Percentiles rank a stretch among this genome's conserved stretches.
Evolutionary conservation across 108 stramenopile genomes (phyloP).

Genomic region (Skeletonema menzelii): DNA sequence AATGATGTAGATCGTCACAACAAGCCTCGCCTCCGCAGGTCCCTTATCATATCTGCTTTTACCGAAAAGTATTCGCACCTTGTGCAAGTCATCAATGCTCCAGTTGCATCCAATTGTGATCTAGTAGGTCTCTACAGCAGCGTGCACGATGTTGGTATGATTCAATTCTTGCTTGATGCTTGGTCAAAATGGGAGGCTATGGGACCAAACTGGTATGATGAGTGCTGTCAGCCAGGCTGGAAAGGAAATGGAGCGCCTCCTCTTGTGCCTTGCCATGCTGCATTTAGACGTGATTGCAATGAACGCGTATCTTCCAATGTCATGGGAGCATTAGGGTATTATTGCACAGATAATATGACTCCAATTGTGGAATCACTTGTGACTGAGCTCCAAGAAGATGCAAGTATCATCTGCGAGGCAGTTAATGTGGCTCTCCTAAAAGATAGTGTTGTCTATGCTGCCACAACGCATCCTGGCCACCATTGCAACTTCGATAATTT

Average conservation of each 20-base stretch:
- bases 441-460: conserved; percentile 52
- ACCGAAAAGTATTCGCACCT: neutral
- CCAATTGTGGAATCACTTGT: conserved; percentile 58
- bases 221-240: conserved; percentile 43
- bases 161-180: conserved; percentile 28
- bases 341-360: conserved; percentile 71
- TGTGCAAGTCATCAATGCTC: conserved; percentile 3
- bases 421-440: conserved; percentile 35
- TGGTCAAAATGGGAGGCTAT: conserved; percentile 39
- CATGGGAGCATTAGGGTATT: conserved; percentile 79
- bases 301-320: conserved; percentile 68
- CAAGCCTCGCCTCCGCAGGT: conserved; percentile 66
- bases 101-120: neutral
- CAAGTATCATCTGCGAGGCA: conserved; percentile 44
- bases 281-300: conserved; percentile 29
- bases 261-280: conserved; percentile 32
- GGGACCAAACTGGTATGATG: conserved; percentile 22
- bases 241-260: conserved; percentile 20
- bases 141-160: conserved; percentile 33
- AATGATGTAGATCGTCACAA: conserved; percentile 65
- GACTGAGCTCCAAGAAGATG: conserved; percentile 67
- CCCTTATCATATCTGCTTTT: conserved; percentile 51
- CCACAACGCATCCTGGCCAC: conserved; percentile 84
- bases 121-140: conserved; percentile 20
- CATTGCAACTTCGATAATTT: conserved; percentile 72